A percentile compares a stretch with the other conserved stretches of the same genome.
Conservation (phyloP, 768 basidiomycete species). For the Candolleomyces efflorescens region DNA sequence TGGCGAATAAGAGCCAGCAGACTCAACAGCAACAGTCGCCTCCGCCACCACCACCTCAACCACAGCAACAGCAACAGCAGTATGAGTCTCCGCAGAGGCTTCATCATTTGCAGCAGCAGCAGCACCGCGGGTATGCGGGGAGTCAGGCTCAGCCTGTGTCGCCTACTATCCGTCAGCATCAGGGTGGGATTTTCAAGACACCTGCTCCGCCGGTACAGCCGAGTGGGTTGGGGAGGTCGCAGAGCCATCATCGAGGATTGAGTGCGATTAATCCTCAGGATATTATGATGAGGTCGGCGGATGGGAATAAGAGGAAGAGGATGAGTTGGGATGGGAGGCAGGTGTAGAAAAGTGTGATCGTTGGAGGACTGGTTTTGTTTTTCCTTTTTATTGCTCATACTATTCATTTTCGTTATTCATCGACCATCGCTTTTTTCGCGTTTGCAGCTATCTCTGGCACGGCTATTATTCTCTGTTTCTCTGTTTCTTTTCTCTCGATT, state of each 20-base stretch:
- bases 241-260: slow-evolving; percentile 41
- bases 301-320: slow-evolving; percentile 34
- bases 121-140: neutral
- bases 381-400: slow-evolving; percentile 4
- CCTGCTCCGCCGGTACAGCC: neutral
- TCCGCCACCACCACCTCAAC: neutral
- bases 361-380: too few species aligned
- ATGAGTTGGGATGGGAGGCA: slow-evolving; percentile 41
- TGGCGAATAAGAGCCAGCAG: neutral
- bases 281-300: slow-evolving; percentile 22
- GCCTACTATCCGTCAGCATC: neutral
- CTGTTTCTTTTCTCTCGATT: neutral
- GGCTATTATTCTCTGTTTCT: neutral
- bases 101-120: neutral
- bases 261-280: slow-evolving; percentile 42
- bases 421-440: neutral
- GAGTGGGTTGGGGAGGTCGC: slow-evolving; percentile 18
- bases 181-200: neutral
- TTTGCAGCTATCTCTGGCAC: too few species aligned
- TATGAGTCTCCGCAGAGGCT: neutral
- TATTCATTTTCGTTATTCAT: neutral
- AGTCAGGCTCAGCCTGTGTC: neutral
- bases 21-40: neutral
- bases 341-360: neutral
- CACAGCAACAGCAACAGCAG: neutral